Conservation (phyloP, 2,329 filamentous ascomycete genomes). For the Xylaria sp. region DNA sequence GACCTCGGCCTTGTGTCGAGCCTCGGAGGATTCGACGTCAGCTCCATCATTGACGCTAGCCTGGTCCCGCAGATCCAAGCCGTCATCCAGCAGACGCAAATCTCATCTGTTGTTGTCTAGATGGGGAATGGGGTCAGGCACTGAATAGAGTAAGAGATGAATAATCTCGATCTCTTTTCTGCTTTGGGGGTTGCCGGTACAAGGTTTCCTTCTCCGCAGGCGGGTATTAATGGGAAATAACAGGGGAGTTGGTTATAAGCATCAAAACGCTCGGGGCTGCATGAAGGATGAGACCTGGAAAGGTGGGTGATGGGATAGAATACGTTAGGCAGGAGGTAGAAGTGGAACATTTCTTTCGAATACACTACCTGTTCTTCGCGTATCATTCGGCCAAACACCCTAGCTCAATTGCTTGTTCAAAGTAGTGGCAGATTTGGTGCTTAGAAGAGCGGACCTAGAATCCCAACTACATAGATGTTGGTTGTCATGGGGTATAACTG, state of each 20-base stretch:
- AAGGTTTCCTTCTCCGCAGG: conserved; percentile 34
- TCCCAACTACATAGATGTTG: not conserved
- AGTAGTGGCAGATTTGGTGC: not conserved
- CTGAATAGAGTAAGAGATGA: conserved; percentile 13
- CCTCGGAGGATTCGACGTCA: conserved; percentile 50
- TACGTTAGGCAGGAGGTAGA: conserved; percentile 12
- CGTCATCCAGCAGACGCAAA: conserved; percentile 45
- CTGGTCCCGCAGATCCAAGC: conserved; percentile 50
- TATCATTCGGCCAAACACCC: not conserved
- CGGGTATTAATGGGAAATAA: conserved; percentile 30
- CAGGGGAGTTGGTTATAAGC: conserved; percentile 18
- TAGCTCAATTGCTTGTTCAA: not conserved
- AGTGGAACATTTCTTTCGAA: conserved; percentile 13
- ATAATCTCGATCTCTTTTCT: conserved; percentile 15
- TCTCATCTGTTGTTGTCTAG: conserved; percentile 29
- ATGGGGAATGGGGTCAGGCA: not conserved
- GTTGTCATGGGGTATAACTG: not conserved
- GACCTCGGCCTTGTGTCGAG: conserved; percentile 56
- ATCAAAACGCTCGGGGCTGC: conserved; percentile 10
- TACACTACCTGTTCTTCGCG: conserved; percentile 14
- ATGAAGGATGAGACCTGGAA: not conserved
- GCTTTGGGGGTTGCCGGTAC: conserved; percentile 22
- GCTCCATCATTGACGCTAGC: conserved; percentile 48
- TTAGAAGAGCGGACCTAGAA: not conserved
- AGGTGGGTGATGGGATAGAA: conserved; percentile 28